Evolutionary conservation across 768 basidiomycete species (phyloP).

Genomic region (Calocybe indica): DNA sequence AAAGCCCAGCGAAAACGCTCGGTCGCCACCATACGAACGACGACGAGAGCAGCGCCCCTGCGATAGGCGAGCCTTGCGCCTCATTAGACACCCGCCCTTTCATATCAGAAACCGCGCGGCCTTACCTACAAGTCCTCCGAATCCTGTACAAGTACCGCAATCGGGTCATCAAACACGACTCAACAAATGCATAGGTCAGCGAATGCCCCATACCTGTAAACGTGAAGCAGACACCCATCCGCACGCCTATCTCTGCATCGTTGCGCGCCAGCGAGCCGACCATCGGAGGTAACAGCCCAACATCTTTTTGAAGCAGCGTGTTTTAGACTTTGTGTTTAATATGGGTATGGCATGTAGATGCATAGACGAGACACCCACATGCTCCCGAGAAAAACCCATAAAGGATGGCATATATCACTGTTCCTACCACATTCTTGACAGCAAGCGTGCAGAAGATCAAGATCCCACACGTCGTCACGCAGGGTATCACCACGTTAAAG

Average conservation of each 20-base stretch:
- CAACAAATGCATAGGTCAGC: constrained; percentile 5
- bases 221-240: constrained; percentile 46
- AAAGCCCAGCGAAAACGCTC: constrained; percentile 44
- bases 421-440: constrained; percentile 24
- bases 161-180: constrained; percentile 13
- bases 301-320: constrained; percentile 15
- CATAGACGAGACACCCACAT: constrained; percentile 25
- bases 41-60: constrained; percentile 47
- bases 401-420: constrained; percentile 31
- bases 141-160: constrained; percentile 15
- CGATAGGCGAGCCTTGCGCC: constrained; percentile 45
- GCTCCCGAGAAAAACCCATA: constrained; percentile 44
- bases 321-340: background rate
- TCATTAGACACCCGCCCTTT: background rate
- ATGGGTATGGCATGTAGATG: background rate
- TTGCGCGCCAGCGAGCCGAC: constrained; percentile 36
- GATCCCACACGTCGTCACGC: constrained; percentile 22
- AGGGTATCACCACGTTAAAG: constrained; percentile 32
- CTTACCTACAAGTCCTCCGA: constrained; percentile 36
- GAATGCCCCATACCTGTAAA: constrained; percentile 30
- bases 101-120: background rate
- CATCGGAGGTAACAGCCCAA: constrained; percentile 38
- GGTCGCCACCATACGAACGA: constrained; percentile 55
- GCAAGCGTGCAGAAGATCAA: constrained; percentile 40
- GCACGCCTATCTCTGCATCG: constrained; percentile 47